Conservation (phyloP, 768 basidiomycete genomes). For the Gyrodon lividus region DNA sequence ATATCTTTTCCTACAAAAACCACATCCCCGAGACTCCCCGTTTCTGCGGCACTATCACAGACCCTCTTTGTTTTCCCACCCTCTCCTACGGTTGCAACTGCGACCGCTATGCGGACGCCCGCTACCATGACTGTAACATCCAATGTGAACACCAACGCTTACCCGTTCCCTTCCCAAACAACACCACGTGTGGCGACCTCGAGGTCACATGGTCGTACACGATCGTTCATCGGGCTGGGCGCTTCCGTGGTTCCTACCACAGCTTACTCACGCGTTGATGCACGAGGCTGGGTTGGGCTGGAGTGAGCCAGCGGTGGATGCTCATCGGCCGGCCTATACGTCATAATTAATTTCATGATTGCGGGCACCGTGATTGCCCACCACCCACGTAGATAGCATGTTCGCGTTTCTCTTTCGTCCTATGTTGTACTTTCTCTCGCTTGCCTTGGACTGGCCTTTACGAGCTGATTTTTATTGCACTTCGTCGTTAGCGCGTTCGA, state of each 20-base stretch:
- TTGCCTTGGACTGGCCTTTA: constrained; percentile 21
- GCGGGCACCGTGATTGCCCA: constrained; percentile 13
- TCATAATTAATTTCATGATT: constrained; percentile 10
- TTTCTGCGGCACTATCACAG: constrained; percentile 61
- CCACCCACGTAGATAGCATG: constrained; percentile 18
- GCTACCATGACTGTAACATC: constrained; percentile 83
- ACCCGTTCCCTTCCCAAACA: constrained; percentile 55
- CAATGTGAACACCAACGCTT: constrained; percentile 43
- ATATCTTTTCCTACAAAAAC: constrained; percentile 27
- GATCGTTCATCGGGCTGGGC: constrained; percentile 72
- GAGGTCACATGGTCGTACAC: constrained; percentile 61
- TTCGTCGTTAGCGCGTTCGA: constrained; percentile 14
- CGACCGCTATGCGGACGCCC: constrained; percentile 58
- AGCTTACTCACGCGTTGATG: constrained; percentile 81
- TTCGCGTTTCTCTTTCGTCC: constrained; percentile 20
- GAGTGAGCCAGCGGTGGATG: constrained; percentile 29
- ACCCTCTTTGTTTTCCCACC: constrained; percentile 87
- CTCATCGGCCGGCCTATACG: constrained; percentile 3
- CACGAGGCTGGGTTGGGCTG: constrained; percentile 71
- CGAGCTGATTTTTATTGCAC: constrained; percentile 9
- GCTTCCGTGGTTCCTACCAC: constrained; percentile 73
- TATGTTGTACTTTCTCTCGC: constrained; percentile 25
- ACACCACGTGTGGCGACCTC: constrained; percentile 74
- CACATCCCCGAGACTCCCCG: constrained; percentile 21
- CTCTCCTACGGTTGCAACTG: constrained; percentile 52